A percentile compares a stretch with the other conserved stretches of the same genome.
phyloP scores from a whole-genome alignment of 225 moss, liverwort and hornwort species.

The Bryum argenteum region DNA sequence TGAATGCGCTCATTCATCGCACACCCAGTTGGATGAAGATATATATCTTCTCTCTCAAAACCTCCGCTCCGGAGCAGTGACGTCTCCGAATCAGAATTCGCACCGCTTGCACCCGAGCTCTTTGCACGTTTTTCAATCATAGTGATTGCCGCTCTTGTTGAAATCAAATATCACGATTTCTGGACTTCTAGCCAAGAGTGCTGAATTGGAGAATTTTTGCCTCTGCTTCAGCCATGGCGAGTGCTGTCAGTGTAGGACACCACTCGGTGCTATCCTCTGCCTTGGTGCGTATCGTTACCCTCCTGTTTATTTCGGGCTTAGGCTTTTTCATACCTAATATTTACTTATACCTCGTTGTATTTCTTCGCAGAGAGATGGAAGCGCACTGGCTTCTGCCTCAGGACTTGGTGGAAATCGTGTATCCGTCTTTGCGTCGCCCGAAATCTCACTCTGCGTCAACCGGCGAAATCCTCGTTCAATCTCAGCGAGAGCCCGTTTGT shows the following conservation, averaged over 20 bases:
- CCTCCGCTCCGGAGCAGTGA: neutral
- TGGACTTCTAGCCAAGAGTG: neutral
- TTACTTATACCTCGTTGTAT: neutral
- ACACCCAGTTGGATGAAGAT: conserved; percentile 1
- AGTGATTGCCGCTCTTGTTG: neutral
- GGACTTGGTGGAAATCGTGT: conserved; percentile 36
- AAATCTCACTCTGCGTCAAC: conserved; percentile 23
- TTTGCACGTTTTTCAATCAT: neutral
- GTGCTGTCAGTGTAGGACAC: conserved; percentile 20
- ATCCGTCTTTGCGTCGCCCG: conserved; percentile 33
- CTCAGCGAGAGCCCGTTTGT: conserved; percentile 49
- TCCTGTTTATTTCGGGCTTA: neutral
- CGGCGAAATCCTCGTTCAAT: conserved; percentile 19
- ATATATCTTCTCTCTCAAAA: conserved; percentile 21
- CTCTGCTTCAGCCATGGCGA: conserved; percentile 29
- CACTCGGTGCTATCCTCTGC: conserved; percentile 33
- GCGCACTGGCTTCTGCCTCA: conserved; percentile 44
- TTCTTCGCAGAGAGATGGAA: conserved; percentile 54
- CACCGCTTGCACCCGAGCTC: conserved; percentile 17
- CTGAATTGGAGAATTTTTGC: conserved; percentile 10
- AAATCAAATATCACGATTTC: neutral
- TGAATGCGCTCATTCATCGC: conserved; percentile 14
- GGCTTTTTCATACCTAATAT: neutral
- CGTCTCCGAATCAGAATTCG: neutral
- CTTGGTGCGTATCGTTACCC: conserved; percentile 23